These are phyloP conservation scores for Medicago arabica DNA, from an alignment of 306 rosid species.

Conservation along the genomic window DNA sequence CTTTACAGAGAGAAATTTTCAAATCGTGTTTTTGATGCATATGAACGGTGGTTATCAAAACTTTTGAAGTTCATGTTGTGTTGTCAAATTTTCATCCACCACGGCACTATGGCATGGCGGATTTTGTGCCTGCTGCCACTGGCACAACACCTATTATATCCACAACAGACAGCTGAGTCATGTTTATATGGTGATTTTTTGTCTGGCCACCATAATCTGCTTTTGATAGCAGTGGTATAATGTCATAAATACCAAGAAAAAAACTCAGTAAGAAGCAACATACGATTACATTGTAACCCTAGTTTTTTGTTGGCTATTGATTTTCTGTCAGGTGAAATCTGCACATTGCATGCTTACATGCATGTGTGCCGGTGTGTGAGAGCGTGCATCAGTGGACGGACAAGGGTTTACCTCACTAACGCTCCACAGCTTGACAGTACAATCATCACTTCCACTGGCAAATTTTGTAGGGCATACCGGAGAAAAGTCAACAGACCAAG, in stretches of 20 bases:
- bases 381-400: slow-evolving; percentile 33
- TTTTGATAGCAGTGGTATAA: background rate
- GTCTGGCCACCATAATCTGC: background rate
- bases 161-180: background rate
- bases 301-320: slow-evolving; percentile 7
- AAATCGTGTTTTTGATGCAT: slow-evolving; percentile 22
- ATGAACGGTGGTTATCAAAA: slow-evolving; percentile 19
- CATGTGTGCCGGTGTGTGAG: background rate
- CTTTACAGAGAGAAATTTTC: background rate
- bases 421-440: slow-evolving; percentile 87
- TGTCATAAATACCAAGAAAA: slow-evolving; percentile 26
- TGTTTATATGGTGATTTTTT: background rate
- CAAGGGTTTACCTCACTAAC: slow-evolving; percentile 74
- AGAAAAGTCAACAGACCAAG: slow-evolving; percentile 97
- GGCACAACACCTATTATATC: background rate
- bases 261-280: slow-evolving; percentile 31
- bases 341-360: slow-evolving; percentile 30
- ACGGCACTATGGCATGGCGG: background rate
- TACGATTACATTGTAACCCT: slow-evolving; percentile 11
- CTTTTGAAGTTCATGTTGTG: background rate
- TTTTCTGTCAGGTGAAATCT: slow-evolving; percentile 26
- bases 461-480: slow-evolving; percentile 82
- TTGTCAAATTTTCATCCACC: background rate
- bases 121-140: background rate
- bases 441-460: slow-evolving; percentile 97